Conservation (phyloP, 345 rosid genomes). For the Clausena lansium region DNA sequence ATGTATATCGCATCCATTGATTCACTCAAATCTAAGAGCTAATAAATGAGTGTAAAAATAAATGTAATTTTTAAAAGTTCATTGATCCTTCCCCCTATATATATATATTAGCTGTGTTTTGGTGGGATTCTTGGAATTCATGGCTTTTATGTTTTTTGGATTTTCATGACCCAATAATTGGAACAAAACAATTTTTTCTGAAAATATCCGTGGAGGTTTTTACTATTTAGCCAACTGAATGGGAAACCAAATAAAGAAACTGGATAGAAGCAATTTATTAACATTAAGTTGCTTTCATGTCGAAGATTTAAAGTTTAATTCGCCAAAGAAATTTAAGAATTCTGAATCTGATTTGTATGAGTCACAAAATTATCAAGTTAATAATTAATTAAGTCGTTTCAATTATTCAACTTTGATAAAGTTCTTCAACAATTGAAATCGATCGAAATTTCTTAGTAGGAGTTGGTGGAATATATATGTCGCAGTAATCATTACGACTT, state of each 20-base stretch:
- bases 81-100: too few species aligned
- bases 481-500: background rate
- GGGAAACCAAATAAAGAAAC: background rate
- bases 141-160: constrained; percentile 10
- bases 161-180: background rate
- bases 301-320: too few species aligned
- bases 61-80: too few species aligned
- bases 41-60: too few species aligned
- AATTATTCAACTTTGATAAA: background rate
- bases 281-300: background rate
- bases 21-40: too few species aligned
- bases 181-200: background rate
- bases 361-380: background rate
- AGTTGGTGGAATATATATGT: background rate
- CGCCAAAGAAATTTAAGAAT: too few species aligned
- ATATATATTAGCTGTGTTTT: background rate
- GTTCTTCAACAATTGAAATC: background rate
- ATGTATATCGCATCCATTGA: too few species aligned
- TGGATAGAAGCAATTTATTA: background rate
- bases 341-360: too few species aligned
- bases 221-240: background rate
- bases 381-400: background rate
- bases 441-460: background rate
- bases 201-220: background rate
- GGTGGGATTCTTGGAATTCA: background rate